Evolutionary conservation across 2,329 filamentous ascomycete genomes (phyloP).

Genomic region (Ceratocystis smalleyi): DNA sequence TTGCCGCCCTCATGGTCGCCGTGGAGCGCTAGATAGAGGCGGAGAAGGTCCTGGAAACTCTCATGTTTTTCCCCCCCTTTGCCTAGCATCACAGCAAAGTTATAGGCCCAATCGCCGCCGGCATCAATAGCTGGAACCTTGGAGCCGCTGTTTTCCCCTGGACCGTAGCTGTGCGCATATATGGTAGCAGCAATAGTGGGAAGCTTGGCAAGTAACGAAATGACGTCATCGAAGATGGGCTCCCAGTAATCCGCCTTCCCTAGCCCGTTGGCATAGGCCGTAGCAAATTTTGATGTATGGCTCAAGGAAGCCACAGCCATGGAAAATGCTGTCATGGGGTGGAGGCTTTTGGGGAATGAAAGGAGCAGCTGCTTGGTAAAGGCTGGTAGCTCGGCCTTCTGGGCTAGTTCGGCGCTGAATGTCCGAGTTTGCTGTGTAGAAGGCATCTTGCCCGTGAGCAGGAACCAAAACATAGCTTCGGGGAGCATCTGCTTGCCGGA

Average conservation of each 20-base stretch:
- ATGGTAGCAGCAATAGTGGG: conserved; percentile 95
- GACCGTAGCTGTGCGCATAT: conserved; percentile 74
- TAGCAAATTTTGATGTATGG: conserved; percentile 85
- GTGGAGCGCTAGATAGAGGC: conserved; percentile 88
- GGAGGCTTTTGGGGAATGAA: conserved; percentile 73
- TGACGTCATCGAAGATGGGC: conserved; percentile 88
- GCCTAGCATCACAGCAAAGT: conserved; percentile 92
- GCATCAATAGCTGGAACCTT: conserved; percentile 63
- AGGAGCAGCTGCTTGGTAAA: conserved; percentile 83
- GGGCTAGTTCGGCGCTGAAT: conserved; percentile 74
- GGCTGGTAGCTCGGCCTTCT: conserved; percentile 65
- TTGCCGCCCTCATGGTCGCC: conserved; percentile 98
- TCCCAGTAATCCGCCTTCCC: conserved; percentile 99
- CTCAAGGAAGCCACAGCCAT: conserved; percentile 93
- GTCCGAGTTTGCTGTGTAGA: conserved; percentile 64
- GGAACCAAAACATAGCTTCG: conserved; percentile 98
- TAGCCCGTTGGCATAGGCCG: conserved; percentile 77
- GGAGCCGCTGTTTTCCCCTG: conserved; percentile 42
- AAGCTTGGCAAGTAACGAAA: conserved; percentile 86
- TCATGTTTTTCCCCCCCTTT: conserved; percentile 78
- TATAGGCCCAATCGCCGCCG: conserved; percentile 93
- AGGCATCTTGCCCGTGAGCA: conserved; percentile 84
- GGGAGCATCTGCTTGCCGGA: conserved; percentile 93
- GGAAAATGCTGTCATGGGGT: conserved; percentile 97
- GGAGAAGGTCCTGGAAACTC: conserved; percentile 86